Evolutionary conservation across 306 rosid genomes (phyloP), one percentile per base, ranked within the genome.

Genomic region (Crotalaria pallida): DNA sequence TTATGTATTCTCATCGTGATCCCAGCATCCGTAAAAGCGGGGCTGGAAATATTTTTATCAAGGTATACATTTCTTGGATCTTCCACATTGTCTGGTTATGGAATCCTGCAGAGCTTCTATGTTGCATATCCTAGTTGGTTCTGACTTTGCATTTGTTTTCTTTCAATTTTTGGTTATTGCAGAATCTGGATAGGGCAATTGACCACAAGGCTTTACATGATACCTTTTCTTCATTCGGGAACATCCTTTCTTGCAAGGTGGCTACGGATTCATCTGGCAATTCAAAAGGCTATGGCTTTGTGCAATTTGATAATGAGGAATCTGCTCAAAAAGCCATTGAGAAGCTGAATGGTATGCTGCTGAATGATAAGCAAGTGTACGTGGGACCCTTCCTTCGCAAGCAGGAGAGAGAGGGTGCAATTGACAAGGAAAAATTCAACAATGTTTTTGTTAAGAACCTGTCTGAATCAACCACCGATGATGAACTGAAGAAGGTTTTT

Each of bases 311-410:
- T 34, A 84, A 12, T 61, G 97, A 91, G n/a, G 99, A 95, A 65
- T 41, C 96, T 84, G 97, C 91, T 65, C 97, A 84, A 63, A 89
- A 80, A 52, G 99, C 99, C 67, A 95, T 91, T 16, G 92, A 86
- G 73, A 83, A 89, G 81, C 85, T 95, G 77, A 89, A 95, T 79
- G 99, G 99, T 10, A 95, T 95, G 99, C 85, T 95, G 79, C 34
- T 95, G 71, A 95, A 95, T 76, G 99, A 95, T 73, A 95, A 95
- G 70, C 96, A 89, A 85, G 99, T 95, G 27, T 95, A 44, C 82
- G 99, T 95, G 64, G 99, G 99, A 21, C 99, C 99, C 67, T 95
- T 95, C 81, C 92, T 87, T 64, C 99, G 97, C 77, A 95, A 95
- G 84, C 99, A 91, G 80, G 99, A 95, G 84, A 83, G 99, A 67